Evolutionary conservation across 2,329 filamentous ascomycete species (phyloP).

Genomic region (Sporothrix protearum): DNA sequence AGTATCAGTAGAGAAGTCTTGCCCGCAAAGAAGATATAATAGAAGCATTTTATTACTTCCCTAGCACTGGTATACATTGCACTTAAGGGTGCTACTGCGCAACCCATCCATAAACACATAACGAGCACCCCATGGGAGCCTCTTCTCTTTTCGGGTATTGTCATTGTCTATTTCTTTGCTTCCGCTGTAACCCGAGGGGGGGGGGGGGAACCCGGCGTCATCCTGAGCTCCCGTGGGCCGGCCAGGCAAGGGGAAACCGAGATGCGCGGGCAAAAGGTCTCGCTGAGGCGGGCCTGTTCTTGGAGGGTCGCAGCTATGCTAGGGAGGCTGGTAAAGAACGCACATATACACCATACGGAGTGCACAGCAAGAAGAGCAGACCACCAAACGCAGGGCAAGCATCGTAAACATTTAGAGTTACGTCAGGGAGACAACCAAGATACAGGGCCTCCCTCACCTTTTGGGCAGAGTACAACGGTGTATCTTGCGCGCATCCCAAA

Average conservation of each 20-base stretch:
- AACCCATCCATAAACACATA: neutral
- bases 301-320: neutral
- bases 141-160: neutral
- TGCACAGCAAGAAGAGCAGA: neutral
- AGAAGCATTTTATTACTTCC: constrained; percentile 1
- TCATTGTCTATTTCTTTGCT: neutral
- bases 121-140: neutral
- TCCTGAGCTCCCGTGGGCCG: constrained; percentile 9
- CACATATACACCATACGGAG: neutral
- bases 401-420: constrained; percentile 1
- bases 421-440: neutral
- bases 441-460: neutral
- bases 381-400: neutral
- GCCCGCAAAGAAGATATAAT: neutral
- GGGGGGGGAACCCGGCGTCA: neutral
- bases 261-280: neutral
- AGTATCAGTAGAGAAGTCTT: neutral
- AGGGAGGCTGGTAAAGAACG: neutral
- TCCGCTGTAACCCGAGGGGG: neutral
- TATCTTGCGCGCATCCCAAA: neutral
- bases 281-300: neutral
- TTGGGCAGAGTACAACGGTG: neutral
- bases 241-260: constrained; percentile 3
- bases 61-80: neutral
- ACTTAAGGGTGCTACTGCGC: neutral